Base-by-base conservation (phyloP, 441 rosid species). In the Francoa sonchifolia region DNA sequence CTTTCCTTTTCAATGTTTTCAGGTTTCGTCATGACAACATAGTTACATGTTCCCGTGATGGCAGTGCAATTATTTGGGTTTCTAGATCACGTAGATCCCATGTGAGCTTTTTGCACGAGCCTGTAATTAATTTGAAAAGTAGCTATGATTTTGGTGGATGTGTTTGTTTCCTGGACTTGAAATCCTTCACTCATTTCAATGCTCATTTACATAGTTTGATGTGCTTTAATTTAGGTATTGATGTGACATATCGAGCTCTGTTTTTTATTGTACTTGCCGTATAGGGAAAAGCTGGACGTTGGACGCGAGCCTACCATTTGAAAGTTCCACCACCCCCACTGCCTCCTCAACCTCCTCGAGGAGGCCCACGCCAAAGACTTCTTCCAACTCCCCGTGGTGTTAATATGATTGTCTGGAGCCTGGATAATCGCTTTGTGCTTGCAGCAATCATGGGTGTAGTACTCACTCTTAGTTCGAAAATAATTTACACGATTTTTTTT, bases 351-450 rank as follows among this genome's bases (percentile, higher is more conserved):
- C 97, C 96, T 57, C 85, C 90, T 34, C 69, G 93, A 63, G 97
- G 97, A 36, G 99, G 99, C 44, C 99, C 99, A 26, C 96, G 99
- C 18, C 99, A 93, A 62, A 77, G 99, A 71, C 68, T 78, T 47
- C 76, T 88, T 51, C 99, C 99, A 29, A 88, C 95, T 37, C 99
- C 95, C 51, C 96, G 99, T 27, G 99, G 99, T 54, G 99, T 93
- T 44, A 93, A 84, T 65, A 93, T 88, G 99, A 79, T 93, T 21
- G 74, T 69, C 14, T 88, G 99, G 99, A 93, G 99, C 71, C 72
- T 93, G 42, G 97, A 93, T 67, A 84, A 93, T 69, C 90, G 95
- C 51, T 93, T 93, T 73, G 99, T 93, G 52, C 99, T 93, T 61
- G 99, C 99, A 22, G 99, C 99, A 53, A 82, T 79, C 33, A 88